Evolutionary conservation across 225 moss, liverwort and hornwort species (phyloP).

Genomic region (Lunularia cruciata): DNA sequence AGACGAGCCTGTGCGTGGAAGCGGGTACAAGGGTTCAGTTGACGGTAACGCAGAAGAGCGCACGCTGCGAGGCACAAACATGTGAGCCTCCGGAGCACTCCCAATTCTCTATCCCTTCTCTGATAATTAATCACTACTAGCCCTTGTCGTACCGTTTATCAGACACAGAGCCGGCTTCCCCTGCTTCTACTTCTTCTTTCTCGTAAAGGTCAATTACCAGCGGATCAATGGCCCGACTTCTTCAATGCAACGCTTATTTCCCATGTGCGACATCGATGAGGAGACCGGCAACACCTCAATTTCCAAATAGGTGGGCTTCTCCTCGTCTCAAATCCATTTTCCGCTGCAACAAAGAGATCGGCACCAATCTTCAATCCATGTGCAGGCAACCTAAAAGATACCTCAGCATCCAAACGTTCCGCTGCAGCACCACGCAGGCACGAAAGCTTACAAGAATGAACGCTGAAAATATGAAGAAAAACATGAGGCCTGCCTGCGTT

Average conservation of each 20-base stretch:
- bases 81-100: background rate
- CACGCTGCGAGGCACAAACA: slow-evolving; percentile 27
- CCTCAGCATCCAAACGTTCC: slow-evolving; percentile 12
- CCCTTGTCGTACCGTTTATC: too few species aligned
- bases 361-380: background rate
- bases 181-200: too few species aligned
- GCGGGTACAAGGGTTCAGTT: background rate
- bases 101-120: too few species aligned
- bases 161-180: too few species aligned
- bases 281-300: too few species aligned
- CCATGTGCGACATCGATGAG: too few species aligned
- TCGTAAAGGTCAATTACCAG: too few species aligned
- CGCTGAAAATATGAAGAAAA: background rate
- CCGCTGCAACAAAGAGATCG: background rate
- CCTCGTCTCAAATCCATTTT: too few species aligned
- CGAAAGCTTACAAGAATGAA: slow-evolving; percentile 8
- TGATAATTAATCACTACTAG: too few species aligned
- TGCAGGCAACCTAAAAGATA: background rate
- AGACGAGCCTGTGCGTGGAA: background rate
- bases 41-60: slow-evolving; percentile 9
- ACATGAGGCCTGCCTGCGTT: background rate
- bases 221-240: too few species aligned
- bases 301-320: too few species aligned
- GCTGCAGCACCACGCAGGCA: slow-evolving; percentile 2
- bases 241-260: too few species aligned